Evolutionary conservation across 352 stramenopile genomes (phyloP).

Genomic region (Phytopythium litorale): DNA sequence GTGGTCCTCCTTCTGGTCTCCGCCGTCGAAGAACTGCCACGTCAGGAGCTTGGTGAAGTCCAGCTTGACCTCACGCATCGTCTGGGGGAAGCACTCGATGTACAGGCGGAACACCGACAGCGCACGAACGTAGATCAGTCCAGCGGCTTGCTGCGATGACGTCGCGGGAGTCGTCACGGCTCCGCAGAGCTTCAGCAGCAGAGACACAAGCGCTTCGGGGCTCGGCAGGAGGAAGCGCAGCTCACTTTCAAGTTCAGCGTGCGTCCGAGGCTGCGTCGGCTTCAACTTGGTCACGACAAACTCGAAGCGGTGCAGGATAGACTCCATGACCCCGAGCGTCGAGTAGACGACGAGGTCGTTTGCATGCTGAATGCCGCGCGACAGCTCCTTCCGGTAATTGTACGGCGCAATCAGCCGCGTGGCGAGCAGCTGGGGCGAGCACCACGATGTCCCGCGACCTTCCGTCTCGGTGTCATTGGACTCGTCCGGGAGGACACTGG

Average conservation of each 20-base stretch:
- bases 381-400: constrained; percentile 76
- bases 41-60: constrained; percentile 82
- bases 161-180: constrained; percentile 7
- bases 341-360: constrained; percentile 78
- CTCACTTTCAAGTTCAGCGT: constrained; percentile 51
- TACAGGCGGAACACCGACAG: constrained; percentile 78
- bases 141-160: constrained; percentile 22
- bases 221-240: constrained; percentile 72
- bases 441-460: constrained; percentile 20
- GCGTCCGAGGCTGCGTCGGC: constrained; percentile 5
- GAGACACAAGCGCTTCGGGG: constrained; percentile 68
- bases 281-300: constrained; percentile 26
- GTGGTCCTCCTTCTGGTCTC: constrained; percentile 1
- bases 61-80: constrained; percentile 80
- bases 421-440: constrained; percentile 44
- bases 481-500: neutral
- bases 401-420: constrained; percentile 63
- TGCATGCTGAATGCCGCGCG: constrained; percentile 69
- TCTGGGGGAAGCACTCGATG: constrained; percentile 60
- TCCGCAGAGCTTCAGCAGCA: constrained; percentile 72
- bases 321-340: constrained; percentile 62
- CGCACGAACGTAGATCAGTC: constrained; percentile 70
- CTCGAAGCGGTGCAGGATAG: constrained; percentile 50
- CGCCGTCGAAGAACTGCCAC: constrained; percentile 45
- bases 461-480: neutral